Percentiles rank a stretch among this genome's conserved stretches.
Evolutionary conservation across 257 asterid genomes (phyloP).

Genomic region (Capsicum chinense): DNA sequence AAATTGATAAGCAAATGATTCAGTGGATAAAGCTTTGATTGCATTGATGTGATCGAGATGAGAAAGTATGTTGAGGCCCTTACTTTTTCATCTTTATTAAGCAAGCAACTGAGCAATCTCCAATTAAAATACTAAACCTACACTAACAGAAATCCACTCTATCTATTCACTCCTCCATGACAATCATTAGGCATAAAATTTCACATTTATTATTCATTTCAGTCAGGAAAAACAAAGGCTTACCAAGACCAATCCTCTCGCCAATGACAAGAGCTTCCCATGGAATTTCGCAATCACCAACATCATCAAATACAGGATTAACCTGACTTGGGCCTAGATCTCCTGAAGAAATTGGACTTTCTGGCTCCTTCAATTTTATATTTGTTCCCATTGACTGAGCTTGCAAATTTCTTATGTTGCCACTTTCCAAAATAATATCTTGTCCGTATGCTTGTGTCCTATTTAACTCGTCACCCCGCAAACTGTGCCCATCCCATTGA

Average conservation of each 20-base stretch:
- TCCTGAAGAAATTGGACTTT: conserved; percentile 49
- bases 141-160: neutral
- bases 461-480: conserved; percentile 43
- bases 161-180: neutral
- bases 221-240: conserved; percentile 34
- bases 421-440: conserved; percentile 39
- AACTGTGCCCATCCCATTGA: conserved; percentile 39
- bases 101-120: neutral
- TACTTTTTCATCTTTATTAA: too few relatives aligned
- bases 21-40: too few relatives aligned
- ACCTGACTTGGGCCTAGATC: conserved; percentile 42
- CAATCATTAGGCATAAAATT: neutral
- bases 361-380: conserved; percentile 49
- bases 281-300: conserved; percentile 92
- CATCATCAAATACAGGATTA: conserved; percentile 87
- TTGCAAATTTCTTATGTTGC: conserved; percentile 45
- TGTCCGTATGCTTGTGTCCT: conserved; percentile 36
- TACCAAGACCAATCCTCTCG: conserved; percentile 99
- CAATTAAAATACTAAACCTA: too few relatives aligned
- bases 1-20: too few relatives aligned
- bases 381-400: conserved; percentile 40
- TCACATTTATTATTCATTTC: conserved; percentile 27
- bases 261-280: conserved; percentile 98
- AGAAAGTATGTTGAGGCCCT: too few relatives aligned
- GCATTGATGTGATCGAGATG: too few relatives aligned